Evolutionary conservation across 768 basidiomycete genomes (phyloP), one percentile per base, ranked within the genome.

Genomic region (Rhodosporidiobolus odoratus): DNA sequence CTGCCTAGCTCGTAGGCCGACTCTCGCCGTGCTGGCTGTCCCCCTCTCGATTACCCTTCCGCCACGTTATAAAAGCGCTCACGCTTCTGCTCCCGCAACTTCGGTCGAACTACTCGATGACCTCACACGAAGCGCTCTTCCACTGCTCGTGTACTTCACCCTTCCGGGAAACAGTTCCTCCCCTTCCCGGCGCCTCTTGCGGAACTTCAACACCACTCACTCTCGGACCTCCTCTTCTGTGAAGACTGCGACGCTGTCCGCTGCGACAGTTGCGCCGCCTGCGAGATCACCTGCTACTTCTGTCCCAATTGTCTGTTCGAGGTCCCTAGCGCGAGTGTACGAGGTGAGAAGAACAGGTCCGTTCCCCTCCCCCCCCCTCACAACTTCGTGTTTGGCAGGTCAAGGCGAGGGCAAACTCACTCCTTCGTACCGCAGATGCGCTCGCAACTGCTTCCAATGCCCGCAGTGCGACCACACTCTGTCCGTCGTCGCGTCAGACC

Each of bases 221-320:
- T 98, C 3, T 85, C 91, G 76, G 85, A 84, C 37, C 86, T 99
- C 13, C 96, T 92, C 80, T 98, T 98, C 79, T 99, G 96, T 80
- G 94, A 97, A 80, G 95, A 98, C 84, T 99, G 96, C 80, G 95
- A 98, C 80, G 89, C 90, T 3, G 85, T 99, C 53, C 84, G 93
- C 66, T 99, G 96, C 78, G 90, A 96, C 79, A 85, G 88, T 73
- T 99, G 96, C 76, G 91, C 95, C 3, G 85, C 88, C 13, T 83
- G 92, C 53, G 96, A 99, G 85, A 90, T 98, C 78, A 90, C 91
- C 78, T 91, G 91, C 52, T 99, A 98, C 79, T 97, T 92, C 80
- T 99, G 96, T 79, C 96, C 96, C 40, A 94, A 95, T 79, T 99
- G 96, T 79, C 83, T 97, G 25, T 99, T 98, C 79, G 96, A 99